Percentiles rank a stretch among this genome's conserved stretches.
Evolutionary conservation across 768 basidiomycete species (phyloP).

Genomic region (Collybiopsis luxurians): DNA sequence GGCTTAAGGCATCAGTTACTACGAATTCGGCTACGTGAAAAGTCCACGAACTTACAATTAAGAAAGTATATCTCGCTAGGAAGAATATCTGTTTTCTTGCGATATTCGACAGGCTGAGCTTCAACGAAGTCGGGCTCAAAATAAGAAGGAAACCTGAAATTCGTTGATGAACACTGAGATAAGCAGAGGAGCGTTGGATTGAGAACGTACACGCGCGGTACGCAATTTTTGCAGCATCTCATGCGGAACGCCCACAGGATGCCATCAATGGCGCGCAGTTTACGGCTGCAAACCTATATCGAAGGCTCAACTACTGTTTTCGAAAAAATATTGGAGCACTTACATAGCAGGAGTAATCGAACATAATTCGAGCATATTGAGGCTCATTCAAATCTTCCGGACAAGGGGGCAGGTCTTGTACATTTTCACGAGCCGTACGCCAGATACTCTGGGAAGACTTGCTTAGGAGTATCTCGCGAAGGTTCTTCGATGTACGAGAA

Average conservation of each 20-base stretch:
- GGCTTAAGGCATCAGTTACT: background rate
- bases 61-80: background rate
- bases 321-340: conserved; percentile 11
- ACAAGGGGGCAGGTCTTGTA: conserved; percentile 43
- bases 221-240: conserved; percentile 29
- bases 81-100: background rate
- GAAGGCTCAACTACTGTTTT: conserved; percentile 19
- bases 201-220: conserved; percentile 23
- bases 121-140: background rate
- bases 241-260: conserved; percentile 17
- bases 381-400: conserved; percentile 50
- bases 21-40: background rate
- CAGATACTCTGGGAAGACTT: conserved; percentile 45
- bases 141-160: background rate
- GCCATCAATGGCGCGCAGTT: too few species aligned
- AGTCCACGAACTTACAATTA: background rate
- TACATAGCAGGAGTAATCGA: conserved; percentile 53
- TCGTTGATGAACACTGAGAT: too few species aligned
- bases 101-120: background rate
- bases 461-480: conserved; percentile 45
- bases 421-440: conserved; percentile 40
- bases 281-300: too few species aligned
- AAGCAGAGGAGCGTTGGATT: too few species aligned
- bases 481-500: conserved; percentile 46
- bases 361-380: conserved; percentile 48